phyloP scores from a whole-genome alignment of 1,284 basidiomycete species.

The Cryptococcus neoformans region DNA sequence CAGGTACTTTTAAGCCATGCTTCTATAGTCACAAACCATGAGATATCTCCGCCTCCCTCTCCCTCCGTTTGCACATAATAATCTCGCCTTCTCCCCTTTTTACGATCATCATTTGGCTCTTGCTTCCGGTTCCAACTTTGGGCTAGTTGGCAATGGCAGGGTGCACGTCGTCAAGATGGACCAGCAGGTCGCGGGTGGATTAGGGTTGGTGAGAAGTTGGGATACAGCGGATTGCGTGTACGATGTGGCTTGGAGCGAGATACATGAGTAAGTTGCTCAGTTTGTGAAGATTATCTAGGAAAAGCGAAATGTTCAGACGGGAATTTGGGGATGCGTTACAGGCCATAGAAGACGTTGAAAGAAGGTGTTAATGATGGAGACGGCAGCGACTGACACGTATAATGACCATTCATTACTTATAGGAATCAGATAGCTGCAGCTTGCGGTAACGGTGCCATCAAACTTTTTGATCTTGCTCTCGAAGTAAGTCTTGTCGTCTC shows the following conservation, averaged over 20 bases:
- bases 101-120: slow-evolving; percentile 76
- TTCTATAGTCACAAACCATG: background rate
- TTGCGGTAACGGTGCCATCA: slow-evolving; percentile 87
- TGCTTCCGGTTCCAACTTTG: slow-evolving; percentile 90
- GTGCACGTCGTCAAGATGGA: slow-evolving; percentile 65
- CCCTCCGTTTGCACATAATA: slow-evolving; percentile 83
- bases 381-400: no score
- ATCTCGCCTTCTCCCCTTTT: slow-evolving; percentile 88
- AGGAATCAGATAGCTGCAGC: slow-evolving; percentile 76
- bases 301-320: slow-evolving; percentile 26
- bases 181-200: slow-evolving; percentile 43
- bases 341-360: slow-evolving; percentile 10
- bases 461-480: slow-evolving; percentile 85
- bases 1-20: no score
- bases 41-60: slow-evolving; percentile 50
- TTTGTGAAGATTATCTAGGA: slow-evolving; percentile 39
- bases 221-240: slow-evolving; percentile 93
- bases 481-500: slow-evolving; percentile 59
- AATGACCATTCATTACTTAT: background rate
- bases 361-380: slow-evolving; percentile 41
- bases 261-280: slow-evolving; percentile 68
- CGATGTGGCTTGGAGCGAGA: slow-evolving; percentile 88
- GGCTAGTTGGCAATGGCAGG: slow-evolving; percentile 89
- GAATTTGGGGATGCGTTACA: no score
- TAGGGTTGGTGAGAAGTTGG: slow-evolving; percentile 69